phyloP scores from a whole-genome alignment of 768 basidiomycete genomes.

The Mycena crocata region DNA sequence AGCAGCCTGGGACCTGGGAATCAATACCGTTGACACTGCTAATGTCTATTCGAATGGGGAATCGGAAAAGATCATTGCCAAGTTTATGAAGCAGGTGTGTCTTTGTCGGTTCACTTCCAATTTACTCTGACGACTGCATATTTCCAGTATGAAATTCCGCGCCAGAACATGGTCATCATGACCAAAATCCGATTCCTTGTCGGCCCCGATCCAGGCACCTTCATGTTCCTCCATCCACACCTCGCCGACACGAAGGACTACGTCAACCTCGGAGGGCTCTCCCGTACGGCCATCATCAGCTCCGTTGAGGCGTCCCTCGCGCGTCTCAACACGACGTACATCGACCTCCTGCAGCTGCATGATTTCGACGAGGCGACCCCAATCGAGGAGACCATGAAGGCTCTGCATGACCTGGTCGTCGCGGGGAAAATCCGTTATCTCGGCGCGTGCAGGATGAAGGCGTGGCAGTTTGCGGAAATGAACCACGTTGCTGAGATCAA shows the following conservation, averaged over 20 bases:
- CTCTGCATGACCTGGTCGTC: conserved; percentile 55
- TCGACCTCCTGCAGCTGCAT: conserved; percentile 56
- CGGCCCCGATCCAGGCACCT: background rate
- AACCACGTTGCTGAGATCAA: conserved; percentile 56
- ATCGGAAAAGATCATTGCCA: conserved; percentile 54
- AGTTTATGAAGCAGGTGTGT: conserved; percentile 50
- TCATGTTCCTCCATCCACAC: background rate
- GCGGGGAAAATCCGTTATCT: conserved; percentile 56
- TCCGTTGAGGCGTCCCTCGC: conserved; percentile 44
- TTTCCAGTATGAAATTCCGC: conserved; percentile 41
- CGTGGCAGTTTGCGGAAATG: conserved; percentile 59
- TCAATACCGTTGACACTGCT: conserved; percentile 52
- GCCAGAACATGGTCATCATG: conserved; percentile 29
- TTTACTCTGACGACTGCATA: background rate
- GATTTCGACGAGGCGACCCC: conserved; percentile 49
- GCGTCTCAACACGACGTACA: conserved; percentile 42
- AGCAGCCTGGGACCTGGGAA: conserved; percentile 53
- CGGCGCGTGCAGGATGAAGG: conserved; percentile 56
- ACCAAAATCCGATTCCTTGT: conserved; percentile 34
- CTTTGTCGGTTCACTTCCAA: background rate
- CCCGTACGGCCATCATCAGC: conserved; percentile 47
- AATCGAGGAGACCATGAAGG: conserved; percentile 59
- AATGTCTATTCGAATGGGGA: conserved; percentile 51
- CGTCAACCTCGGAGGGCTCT: conserved; percentile 37
- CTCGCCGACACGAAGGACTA: conserved; percentile 22